Evolutionary conservation across 1,139 yeast species (phyloP).

Genomic region (Blastobotrys malaysiensis): DNA sequence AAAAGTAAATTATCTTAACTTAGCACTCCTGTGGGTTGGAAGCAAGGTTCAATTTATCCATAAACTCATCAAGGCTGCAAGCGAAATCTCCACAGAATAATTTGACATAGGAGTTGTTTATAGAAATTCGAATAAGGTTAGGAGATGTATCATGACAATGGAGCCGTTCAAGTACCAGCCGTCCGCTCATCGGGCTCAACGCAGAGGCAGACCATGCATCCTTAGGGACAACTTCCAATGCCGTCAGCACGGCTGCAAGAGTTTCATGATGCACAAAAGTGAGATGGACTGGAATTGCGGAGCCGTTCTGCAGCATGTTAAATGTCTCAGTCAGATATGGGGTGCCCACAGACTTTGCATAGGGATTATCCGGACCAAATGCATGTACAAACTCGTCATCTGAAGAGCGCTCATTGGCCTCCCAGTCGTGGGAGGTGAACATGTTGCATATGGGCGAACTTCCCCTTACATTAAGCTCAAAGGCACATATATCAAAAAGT

Average conservation of each 20-base stretch:
- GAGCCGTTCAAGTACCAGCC: background rate
- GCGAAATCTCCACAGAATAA: background rate
- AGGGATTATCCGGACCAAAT: conserved; percentile 50
- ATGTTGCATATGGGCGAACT: conserved; percentile 45
- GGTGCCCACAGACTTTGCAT: conserved; percentile 43
- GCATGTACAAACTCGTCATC: conserved; percentile 41
- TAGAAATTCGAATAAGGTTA: background rate
- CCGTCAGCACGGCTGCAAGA: background rate
- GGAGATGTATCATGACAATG: background rate
- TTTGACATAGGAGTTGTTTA: background rate
- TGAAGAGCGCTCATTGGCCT: conserved; percentile 38
- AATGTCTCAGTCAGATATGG: conserved; percentile 26
- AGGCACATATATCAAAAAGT: conserved; percentile 46
- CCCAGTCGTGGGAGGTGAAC: conserved; percentile 47
- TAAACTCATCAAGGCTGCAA: background rate
- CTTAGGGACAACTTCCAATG: background rate
- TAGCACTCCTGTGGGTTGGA: background rate
- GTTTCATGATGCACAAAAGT: background rate
- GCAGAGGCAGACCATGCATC: background rate
- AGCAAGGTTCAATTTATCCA: background rate
- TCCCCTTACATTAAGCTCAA: conserved; percentile 48
- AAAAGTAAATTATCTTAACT: background rate
- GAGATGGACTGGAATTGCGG: background rate
- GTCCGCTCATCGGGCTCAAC: background rate
- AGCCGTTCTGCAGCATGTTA: background rate